A percentile compares a stretch with the other conserved stretches of the same genome.
Conservation (phyloP, 148 eudicot species). For the Rhododendron griersonianum region DNA sequence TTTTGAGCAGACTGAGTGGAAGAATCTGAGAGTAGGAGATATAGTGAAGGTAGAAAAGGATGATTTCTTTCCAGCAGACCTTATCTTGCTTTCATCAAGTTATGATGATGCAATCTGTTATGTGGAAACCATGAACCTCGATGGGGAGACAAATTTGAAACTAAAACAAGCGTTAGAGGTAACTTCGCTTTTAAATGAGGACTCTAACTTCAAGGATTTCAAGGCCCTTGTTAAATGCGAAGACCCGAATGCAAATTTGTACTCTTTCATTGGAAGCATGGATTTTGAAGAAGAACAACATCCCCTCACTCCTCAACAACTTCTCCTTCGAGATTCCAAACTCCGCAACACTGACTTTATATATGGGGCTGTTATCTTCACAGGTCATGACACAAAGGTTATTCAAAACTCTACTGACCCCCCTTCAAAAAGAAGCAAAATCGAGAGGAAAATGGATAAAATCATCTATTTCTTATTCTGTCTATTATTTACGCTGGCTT, state of each 20-base stretch:
- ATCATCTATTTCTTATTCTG: constrained; percentile 73
- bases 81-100: constrained; percentile 81
- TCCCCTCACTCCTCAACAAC: constrained; percentile 78
- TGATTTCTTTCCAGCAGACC: constrained; percentile 92
- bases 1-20: constrained; percentile 63
- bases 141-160: constrained; percentile 94
- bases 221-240: constrained; percentile 74
- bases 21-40: constrained; percentile 76
- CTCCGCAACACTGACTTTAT: constrained; percentile 82
- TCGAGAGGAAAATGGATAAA: constrained; percentile 92
- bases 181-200: constrained; percentile 60
- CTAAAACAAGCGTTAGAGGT: constrained; percentile 78
- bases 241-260: constrained; percentile 94
- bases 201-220: constrained; percentile 48
- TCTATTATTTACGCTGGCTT: constrained; percentile 51
- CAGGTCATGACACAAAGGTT: constrained; percentile 92
- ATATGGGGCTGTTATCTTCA: constrained; percentile 83
- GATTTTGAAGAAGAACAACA: constrained; percentile 55
- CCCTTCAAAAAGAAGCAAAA: constrained; percentile 89
- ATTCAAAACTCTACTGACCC: constrained; percentile 90
- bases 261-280: constrained; percentile 82
- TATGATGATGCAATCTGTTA: constrained; percentile 87
- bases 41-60: constrained; percentile 85
- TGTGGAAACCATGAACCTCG: constrained; percentile 97
- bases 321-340: constrained; percentile 83